These are phyloP conservation scores for Cenococcum geophilum DNA, from an alignment of 495 filamentous ascomycete species.

Conservation along the genomic window DNA sequence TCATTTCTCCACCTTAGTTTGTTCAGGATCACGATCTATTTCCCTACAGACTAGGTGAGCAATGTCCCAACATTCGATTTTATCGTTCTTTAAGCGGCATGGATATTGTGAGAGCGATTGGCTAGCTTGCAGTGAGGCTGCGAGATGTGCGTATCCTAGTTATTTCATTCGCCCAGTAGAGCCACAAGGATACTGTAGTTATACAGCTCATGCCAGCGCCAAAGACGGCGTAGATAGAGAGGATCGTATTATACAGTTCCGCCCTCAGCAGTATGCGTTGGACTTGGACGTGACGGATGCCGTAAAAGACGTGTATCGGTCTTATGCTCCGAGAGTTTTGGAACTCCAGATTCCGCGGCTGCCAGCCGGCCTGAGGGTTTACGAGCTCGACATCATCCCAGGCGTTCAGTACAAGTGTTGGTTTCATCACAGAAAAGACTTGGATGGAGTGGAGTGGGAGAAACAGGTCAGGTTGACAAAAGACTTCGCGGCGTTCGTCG, in stretches of 20 bases:
- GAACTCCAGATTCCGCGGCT: background rate
- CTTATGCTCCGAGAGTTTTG: background rate
- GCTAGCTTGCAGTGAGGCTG: no score
- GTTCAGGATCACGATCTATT: no score
- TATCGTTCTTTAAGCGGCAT: no score
- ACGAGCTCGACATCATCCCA: background rate
- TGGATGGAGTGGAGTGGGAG: background rate
- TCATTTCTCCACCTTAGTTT: no score
- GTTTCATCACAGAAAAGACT: background rate
- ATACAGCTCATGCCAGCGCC: no score
- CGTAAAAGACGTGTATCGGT: background rate
- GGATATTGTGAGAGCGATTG: no score
- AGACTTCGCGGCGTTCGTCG: constrained; percentile 43
- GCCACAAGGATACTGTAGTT: no score
- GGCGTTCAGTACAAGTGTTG: background rate
- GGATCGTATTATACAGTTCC: background rate
- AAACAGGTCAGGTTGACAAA: constrained; percentile 38
- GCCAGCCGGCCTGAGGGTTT: background rate
- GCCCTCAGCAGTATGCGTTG: background rate
- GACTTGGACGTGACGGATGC: background rate
- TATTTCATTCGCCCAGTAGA: no score
- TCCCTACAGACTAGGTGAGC: no score
- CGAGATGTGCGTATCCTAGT: no score
- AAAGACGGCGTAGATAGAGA: background rate
- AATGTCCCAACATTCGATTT: no score